Percentiles rank a stretch among this genome's conserved stretches.
Conservation (phyloP, 1,284 basidiomycete species). For the Naganishia albida region DNA sequence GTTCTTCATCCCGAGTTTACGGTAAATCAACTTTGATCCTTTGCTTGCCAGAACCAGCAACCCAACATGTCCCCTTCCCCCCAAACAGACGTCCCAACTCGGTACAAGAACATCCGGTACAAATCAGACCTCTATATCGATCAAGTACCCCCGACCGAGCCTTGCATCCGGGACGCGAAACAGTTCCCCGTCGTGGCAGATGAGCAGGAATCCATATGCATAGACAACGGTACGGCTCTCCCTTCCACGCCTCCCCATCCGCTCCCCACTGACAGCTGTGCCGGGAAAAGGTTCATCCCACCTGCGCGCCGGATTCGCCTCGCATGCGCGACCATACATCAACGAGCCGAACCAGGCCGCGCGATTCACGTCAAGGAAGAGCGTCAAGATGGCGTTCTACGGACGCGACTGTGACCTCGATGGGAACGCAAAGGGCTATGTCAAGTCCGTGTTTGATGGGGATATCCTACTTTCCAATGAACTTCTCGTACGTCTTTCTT, state of each 20-base stretch:
- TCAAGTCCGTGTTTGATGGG: conserved; percentile 82
- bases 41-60: neutral
- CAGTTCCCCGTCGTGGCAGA: conserved; percentile 11
- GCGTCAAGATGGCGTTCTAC: conserved; percentile 67
- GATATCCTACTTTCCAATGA: conserved; percentile 87
- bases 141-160: conserved; percentile 10
- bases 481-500: conserved; percentile 69
- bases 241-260: neutral
- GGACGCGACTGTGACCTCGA: conserved; percentile 82
- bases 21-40: no score
- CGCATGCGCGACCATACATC: conserved; percentile 58
- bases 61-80: neutral
- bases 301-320: conserved; percentile 82
- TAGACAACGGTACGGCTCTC: conserved; percentile 23
- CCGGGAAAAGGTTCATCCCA: conserved; percentile 65
- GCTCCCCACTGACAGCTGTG: neutral
- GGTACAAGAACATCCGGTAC: conserved; percentile 20
- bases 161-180: conserved; percentile 6
- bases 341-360: conserved; percentile 71
- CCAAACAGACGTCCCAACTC: neutral
- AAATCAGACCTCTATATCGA: conserved; percentile 23
- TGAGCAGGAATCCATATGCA: conserved; percentile 16
- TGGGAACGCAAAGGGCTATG: conserved; percentile 73
- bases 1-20: no score
- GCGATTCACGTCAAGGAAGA: conserved; percentile 84